Base-by-base conservation (phyloP, 2,329 filamentous ascomycete genomes). In the Onygenales sp. region DNA sequence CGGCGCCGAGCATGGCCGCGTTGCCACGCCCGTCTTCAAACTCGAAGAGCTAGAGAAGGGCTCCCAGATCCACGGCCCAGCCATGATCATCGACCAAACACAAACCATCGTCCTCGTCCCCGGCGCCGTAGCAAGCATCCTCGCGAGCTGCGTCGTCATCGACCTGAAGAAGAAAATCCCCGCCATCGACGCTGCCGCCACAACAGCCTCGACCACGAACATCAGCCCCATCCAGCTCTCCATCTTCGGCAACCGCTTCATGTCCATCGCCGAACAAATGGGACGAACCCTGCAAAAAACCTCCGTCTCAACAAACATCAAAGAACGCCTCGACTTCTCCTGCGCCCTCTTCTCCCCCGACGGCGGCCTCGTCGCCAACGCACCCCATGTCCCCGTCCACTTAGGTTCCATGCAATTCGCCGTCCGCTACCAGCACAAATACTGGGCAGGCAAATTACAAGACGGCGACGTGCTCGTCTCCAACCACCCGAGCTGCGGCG, bases 81-180 rank as follows among this genome's bases (percentile, higher is more conserved):
- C 90, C 0, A 86, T 95, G 69, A 80, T 95, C 57, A 89, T 90
- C 2, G 91, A 74, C 51, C 63, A 71, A 36, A 74, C 71, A 0
- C 92, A 96, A 69, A 97, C 92, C 0, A 93, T 97, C 57, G 88
- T 96, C 0, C 84, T 96, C 2, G 87, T 88, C 0, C 92, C 91
- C 0, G 81, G 80, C 33, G 82, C 89, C 2, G 81, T 82, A 21
- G 92, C 91, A 0, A 72, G 90, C 27, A 77, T 95, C 35, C 83
- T 95, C 14, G 79, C 89, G 57, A 95, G 90, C 0, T 92, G 95
- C 62, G 89, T 96, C 7, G 79, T 96, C 6, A 91, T 96, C 64
- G 89, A 95, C 59, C 80, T 93, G 42, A 81, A 84, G 52, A 79
- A 65, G 57, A 57, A 59, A 14, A 51, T 57, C 3, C 54, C 57